Evolutionary conservation across 2,329 filamentous ascomycete species (phyloP).

Genomic region (Microdochium nivale): DNA sequence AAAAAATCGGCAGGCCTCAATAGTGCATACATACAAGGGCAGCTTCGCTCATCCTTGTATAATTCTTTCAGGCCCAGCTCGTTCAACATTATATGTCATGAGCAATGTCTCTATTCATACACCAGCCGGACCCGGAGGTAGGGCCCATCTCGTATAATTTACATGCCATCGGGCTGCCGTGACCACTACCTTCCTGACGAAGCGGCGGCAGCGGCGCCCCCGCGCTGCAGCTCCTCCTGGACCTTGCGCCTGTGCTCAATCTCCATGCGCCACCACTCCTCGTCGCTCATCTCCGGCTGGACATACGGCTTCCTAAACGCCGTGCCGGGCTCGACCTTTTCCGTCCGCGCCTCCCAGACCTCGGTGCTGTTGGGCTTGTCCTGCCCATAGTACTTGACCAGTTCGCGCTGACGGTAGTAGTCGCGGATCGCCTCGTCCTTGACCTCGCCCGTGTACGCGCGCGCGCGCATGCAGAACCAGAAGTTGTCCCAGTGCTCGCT

Average conservation of each 20-base stretch:
- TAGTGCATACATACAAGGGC: no score
- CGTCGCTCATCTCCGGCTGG: conserved; percentile 27
- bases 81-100: no score
- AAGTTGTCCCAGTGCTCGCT: conserved; percentile 86
- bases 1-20: no score
- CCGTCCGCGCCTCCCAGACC: conserved; percentile 71
- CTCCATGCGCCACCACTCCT: conserved; percentile 30
- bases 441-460: conserved; percentile 49
- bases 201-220: conserved; percentile 5
- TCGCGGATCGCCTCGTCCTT: conserved; percentile 55
- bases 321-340: conserved; percentile 42
- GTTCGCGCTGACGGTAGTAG: conserved; percentile 59
- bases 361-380: conserved; percentile 72
- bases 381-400: conserved; percentile 53
- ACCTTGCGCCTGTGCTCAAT: conserved; percentile 15
- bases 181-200: neutral
- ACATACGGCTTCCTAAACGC: conserved; percentile 35
- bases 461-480: conserved; percentile 93
- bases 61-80: no score
- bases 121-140: no score
- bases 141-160: no score
- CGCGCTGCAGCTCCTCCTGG: conserved; percentile 9
- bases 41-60: no score
- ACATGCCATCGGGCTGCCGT: neutral
- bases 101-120: no score